phyloP scores from a whole-genome alignment of 2,329 filamentous ascomycete genomes.

The Colletotrichum simmondsii region DNA sequence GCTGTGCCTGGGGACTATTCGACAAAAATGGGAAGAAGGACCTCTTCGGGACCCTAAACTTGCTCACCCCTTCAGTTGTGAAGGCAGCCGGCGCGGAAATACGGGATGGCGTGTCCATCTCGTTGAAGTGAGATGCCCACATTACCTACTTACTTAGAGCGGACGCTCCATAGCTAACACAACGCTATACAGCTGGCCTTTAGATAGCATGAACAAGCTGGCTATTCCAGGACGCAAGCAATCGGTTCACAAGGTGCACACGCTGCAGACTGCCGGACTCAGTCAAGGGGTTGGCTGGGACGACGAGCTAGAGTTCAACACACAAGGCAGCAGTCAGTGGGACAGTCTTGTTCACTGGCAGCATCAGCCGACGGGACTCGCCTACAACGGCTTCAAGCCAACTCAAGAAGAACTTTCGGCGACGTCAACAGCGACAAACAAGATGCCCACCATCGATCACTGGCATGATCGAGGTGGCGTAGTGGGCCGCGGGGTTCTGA shows the following conservation, averaged over 20 bases:
- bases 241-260: conserved; percentile 48
- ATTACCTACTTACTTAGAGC: neutral
- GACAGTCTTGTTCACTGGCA: conserved; percentile 62
- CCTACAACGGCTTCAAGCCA: conserved; percentile 62
- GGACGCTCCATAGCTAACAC: too few species aligned
- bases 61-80: conserved; percentile 58
- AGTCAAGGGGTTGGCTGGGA: conserved; percentile 50
- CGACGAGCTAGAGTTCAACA: conserved; percentile 66
- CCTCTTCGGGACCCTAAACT: conserved; percentile 62
- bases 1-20: conserved; percentile 64
- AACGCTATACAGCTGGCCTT: conserved; percentile 48
- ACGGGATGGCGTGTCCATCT: conserved; percentile 60
- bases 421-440: conserved; percentile 38
- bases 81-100: conserved; percentile 54
- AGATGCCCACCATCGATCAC: conserved; percentile 56
- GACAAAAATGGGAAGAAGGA: conserved; percentile 62
- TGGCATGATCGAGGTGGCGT: conserved; percentile 64
- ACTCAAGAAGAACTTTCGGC: conserved; percentile 44
- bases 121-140: conserved; percentile 56
- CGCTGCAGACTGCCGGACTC: conserved; percentile 45
- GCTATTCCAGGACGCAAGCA: conserved; percentile 47
- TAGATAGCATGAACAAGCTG: conserved; percentile 52
- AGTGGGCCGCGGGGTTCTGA: conserved; percentile 65
- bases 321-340: conserved; percentile 66
- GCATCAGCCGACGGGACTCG: conserved; percentile 53